These are phyloP conservation scores for Verticillium alfalfae DNA, from an alignment of 2,329 filamentous ascomycete species.

Conservation along the genomic window DNA sequence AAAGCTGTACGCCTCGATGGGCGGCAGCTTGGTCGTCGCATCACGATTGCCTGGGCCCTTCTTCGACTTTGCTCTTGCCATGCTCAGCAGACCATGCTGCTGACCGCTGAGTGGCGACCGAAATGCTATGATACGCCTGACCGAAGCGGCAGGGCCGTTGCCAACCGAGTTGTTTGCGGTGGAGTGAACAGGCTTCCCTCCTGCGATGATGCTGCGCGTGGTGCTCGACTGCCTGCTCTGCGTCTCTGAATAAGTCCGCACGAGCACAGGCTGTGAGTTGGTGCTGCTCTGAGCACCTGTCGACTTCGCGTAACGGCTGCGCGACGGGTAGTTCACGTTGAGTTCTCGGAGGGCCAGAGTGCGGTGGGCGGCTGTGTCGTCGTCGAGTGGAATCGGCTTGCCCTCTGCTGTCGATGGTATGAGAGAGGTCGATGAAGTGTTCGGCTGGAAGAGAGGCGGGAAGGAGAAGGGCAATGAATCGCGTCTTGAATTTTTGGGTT, in stretches of 20 bases:
- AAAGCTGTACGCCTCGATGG: slow-evolving; percentile 59
- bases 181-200: neutral
- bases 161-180: neutral
- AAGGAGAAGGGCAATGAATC: slow-evolving; percentile 42
- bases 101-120: neutral
- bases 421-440: slow-evolving; percentile 46
- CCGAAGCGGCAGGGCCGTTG: slow-evolving; percentile 10
- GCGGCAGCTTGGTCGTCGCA: slow-evolving; percentile 44
- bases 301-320: slow-evolving; percentile 51
- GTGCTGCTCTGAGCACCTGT: slow-evolving; percentile 51
- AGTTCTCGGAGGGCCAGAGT: slow-evolving; percentile 57
- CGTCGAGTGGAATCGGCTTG: slow-evolving; percentile 49
- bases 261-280: slow-evolving; percentile 61
- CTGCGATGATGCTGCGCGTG: slow-evolving; percentile 12
- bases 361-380: slow-evolving; percentile 48
- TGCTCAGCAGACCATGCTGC: slow-evolving; percentile 11
- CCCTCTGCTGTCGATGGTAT: slow-evolving; percentile 51
- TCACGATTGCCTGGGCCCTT: neutral
- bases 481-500: slow-evolving; percentile 5
- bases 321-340: slow-evolving; percentile 51
- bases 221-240: slow-evolving; percentile 23
- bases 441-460: slow-evolving; percentile 40
- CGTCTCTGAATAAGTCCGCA: slow-evolving; percentile 55
- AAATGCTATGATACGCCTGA: slow-evolving; percentile 12
- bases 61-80: slow-evolving; percentile 5